These are phyloP conservation scores for Lepraria neglecta DNA, from an alignment of 495 filamentous ascomycete species.

Conservation along the genomic window DNA sequence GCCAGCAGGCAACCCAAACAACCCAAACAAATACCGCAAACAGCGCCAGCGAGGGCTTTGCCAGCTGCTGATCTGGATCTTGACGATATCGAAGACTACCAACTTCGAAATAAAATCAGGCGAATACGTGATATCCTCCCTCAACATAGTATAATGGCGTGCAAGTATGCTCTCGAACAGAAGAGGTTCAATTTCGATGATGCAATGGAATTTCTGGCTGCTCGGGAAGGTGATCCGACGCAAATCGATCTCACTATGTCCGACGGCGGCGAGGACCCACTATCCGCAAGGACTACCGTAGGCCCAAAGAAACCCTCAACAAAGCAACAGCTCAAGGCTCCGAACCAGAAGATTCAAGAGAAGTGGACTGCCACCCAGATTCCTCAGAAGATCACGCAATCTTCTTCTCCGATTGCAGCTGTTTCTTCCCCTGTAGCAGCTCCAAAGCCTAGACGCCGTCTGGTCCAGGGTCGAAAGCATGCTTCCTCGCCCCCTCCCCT, in stretches of 20 bases:
- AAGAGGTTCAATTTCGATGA: conserved; percentile 53
- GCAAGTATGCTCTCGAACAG: conserved; percentile 46
- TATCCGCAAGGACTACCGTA: not conserved
- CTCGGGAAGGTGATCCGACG: conserved; percentile 25
- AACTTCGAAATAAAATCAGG: conserved; percentile 49
- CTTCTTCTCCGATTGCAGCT: conserved; percentile 23
- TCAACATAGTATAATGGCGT: conserved; percentile 41
- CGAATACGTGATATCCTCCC: conserved; percentile 51
- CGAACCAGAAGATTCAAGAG: conserved; percentile 51
- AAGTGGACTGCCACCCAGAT: conserved; percentile 50
- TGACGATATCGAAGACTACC: conserved; percentile 50
- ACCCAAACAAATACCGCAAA: conserved; percentile 43
- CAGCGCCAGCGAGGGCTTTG: conserved; percentile 50
- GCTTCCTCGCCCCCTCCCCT: conserved; percentile 40
- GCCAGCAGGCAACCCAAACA: conserved; percentile 25
- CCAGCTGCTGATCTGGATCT: conserved; percentile 45
- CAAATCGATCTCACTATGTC: conserved; percentile 34
- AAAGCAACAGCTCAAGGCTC: conserved; percentile 57
- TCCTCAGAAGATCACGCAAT: conserved; percentile 22
- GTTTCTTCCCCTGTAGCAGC: conserved; percentile 21
- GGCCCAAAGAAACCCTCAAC: conserved; percentile 31
- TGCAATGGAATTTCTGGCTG: conserved; percentile 48
- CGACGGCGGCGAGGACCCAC: conserved; percentile 26
- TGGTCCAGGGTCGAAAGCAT: conserved; percentile 53
- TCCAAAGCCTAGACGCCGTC: conserved; percentile 44